A percentile compares a stretch with the other conserved stretches of the same genome.
These are phyloP conservation scores for Vitis hybrid DNA, from an alignment of 177 flowering plant species.

Conservation along the genomic window DNA sequence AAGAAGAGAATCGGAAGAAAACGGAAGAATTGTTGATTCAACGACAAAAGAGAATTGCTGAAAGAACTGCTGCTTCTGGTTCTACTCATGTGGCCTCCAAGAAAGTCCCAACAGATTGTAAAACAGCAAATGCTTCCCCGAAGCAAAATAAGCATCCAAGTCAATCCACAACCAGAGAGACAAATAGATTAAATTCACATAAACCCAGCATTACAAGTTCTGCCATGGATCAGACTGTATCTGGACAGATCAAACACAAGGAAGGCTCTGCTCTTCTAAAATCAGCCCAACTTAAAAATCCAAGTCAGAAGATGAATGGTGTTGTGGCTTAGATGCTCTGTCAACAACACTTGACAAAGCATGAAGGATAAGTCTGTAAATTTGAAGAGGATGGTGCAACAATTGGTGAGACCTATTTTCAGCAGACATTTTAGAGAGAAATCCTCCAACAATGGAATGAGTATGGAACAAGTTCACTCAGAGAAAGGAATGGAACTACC, in stretches of 20 bases:
- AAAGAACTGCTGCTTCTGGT: conserved; percentile 33
- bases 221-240: background rate
- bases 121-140: conserved; percentile 3
- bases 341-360: background rate
- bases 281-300: conserved; percentile 2
- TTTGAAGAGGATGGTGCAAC: background rate
- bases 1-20: conserved; percentile 34
- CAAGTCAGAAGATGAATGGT: background rate
- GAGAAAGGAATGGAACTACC: background rate
- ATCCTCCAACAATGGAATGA: background rate
- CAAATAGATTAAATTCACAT: conserved; percentile 6
- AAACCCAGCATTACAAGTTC: background rate
- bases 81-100: conserved; percentile 11
- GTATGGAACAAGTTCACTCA: background rate
- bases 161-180: conserved; percentile 1
- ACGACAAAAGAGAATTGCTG: conserved; percentile 41
- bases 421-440: background rate
- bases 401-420: too few species aligned
- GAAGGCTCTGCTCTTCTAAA: conserved; percentile 7
- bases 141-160: conserved; percentile 3
- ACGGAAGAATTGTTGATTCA: conserved; percentile 31
- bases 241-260: conserved; percentile 1
- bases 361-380: background rate
- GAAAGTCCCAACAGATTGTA: conserved; percentile 13
- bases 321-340: background rate